Conservation (phyloP, 768 basidiomycete genomes). For the Boletus pseudopeckii region DNA sequence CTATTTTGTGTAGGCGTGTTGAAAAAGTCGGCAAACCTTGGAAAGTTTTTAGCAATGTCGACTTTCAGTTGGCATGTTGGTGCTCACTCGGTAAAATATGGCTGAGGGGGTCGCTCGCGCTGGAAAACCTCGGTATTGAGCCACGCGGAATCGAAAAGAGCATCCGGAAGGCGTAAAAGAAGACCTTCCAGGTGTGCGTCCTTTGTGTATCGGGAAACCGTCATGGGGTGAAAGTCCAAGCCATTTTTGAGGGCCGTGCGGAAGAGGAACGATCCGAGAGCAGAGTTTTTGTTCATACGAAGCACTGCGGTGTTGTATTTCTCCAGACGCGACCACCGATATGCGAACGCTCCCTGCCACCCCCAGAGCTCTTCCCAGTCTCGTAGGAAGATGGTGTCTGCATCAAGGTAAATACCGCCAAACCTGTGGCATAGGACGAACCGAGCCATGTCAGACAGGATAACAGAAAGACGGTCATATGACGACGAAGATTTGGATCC, state of each 20-base stretch:
- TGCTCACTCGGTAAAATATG: slow-evolving; percentile 81
- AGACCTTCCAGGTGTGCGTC: slow-evolving; percentile 85
- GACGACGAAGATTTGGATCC: slow-evolving; percentile 85
- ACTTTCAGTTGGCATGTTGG: not conserved
- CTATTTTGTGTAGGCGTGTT: slow-evolving; percentile 69
- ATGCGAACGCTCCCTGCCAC: slow-evolving; percentile 95
- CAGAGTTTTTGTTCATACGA: slow-evolving; percentile 88
- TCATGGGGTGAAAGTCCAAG: slow-evolving; percentile 97
- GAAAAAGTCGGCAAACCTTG: slow-evolving; percentile 86
- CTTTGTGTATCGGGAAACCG: slow-evolving; percentile 83
- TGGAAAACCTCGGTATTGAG: slow-evolving; percentile 91
- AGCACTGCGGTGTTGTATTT: slow-evolving; percentile 97
- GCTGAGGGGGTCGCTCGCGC: slow-evolving; percentile 88
- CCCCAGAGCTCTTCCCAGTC: slow-evolving; percentile 99
- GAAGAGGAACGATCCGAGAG: slow-evolving; percentile 91
- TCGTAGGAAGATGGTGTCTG: slow-evolving; percentile 91
- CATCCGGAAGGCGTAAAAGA: slow-evolving; percentile 87
- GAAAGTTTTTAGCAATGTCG: not conserved
- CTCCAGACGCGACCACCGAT: slow-evolving; percentile 89
- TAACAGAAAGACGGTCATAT: slow-evolving; percentile 90
- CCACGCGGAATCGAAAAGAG: slow-evolving; percentile 96
- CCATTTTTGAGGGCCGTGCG: slow-evolving; percentile 91
- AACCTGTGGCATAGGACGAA: slow-evolving; percentile 97
- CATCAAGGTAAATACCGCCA: slow-evolving; percentile 95
- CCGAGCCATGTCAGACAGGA: slow-evolving; percentile 94